These are phyloP conservation scores for Trichoderma polysporum DNA, from an alignment of 2,329 filamentous ascomycete species.

Conservation along the genomic window DNA sequence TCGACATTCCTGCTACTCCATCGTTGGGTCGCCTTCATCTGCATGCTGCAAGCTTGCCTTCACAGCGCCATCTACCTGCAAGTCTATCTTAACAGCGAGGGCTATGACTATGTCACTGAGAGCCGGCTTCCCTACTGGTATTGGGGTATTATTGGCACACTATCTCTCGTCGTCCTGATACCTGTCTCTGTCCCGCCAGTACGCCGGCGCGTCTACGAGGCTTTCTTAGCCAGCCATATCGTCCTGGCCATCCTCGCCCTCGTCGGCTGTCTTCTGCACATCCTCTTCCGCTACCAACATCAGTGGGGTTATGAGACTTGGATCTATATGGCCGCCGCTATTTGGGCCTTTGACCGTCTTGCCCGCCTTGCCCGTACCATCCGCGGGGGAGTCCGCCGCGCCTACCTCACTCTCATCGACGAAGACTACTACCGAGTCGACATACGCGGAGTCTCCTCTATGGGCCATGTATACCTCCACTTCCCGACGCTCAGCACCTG, in stretches of 20 bases:
- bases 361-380: conserved; percentile 23
- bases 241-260: conserved; percentile 41
- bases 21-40: conserved; percentile 48
- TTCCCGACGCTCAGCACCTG: conserved; percentile 30
- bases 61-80: conserved; percentile 46
- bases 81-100: conserved; percentile 30
- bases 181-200: conserved; percentile 38
- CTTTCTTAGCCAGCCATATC: conserved; percentile 47
- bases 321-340: conserved; percentile 30
- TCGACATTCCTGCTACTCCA: conserved; percentile 50
- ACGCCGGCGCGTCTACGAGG: conserved; percentile 41
- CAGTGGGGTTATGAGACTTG: conserved; percentile 44
- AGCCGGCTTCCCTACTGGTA: conserved; percentile 40
- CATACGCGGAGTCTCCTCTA: conserved; percentile 30
- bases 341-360: conserved; percentile 34
- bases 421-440: conserved; percentile 30
- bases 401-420: conserved; percentile 27
- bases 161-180: conserved; percentile 34
- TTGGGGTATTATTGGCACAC: conserved; percentile 44
- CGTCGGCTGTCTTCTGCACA: conserved; percentile 45
- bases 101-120: too few species aligned
- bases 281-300: conserved; percentile 35
- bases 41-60: conserved; percentile 44
- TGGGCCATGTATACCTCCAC: conserved; percentile 30
- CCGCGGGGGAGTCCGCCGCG: conserved; percentile 24